phyloP scores from a whole-genome alignment of 2,329 filamentous ascomycete genomes.

The Penicillium sp. region DNA sequence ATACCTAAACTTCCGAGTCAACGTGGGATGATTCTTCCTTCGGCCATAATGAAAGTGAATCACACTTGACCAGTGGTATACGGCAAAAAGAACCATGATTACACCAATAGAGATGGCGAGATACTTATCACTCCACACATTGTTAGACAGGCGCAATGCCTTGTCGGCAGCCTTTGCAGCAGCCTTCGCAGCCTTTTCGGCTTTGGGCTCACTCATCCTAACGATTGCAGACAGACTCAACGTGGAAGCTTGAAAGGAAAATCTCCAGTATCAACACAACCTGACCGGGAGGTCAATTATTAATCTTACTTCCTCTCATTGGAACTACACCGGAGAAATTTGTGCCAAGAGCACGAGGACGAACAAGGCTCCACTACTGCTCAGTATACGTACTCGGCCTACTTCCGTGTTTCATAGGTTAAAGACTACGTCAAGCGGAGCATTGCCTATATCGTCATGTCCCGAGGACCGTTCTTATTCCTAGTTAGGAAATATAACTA shows the following conservation, averaged over 20 bases:
- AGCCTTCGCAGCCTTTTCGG: not conserved
- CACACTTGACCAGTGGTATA: constrained; percentile 14
- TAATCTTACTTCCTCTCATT: not conserved
- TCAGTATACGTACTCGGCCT: not conserved
- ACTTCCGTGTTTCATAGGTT: not conserved
- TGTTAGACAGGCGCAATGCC: constrained; percentile 8
- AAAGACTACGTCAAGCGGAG: not conserved
- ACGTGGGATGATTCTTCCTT: not conserved
- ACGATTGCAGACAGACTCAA: not conserved
- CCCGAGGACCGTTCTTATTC: not conserved
- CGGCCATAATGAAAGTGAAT: constrained; percentile 3
- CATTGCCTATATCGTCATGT: not conserved
- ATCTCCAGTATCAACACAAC: not conserved
- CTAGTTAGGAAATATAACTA: not conserved
- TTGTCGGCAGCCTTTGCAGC: not conserved
- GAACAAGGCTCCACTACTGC: not conserved
- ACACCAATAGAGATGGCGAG: constrained; percentile 17
- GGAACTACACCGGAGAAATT: not conserved
- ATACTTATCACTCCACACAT: constrained; percentile 18
- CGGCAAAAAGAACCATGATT: constrained; percentile 14
- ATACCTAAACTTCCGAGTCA: not conserved
- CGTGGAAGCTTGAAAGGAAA: not conserved
- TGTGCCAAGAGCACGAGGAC: not conserved
- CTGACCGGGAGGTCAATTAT: not conserved
- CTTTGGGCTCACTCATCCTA: not conserved